These are phyloP conservation scores for Drechslerella stenobrocha DNA, from an alignment of 2,329 filamentous ascomycete genomes.

Conservation along the genomic window DNA sequence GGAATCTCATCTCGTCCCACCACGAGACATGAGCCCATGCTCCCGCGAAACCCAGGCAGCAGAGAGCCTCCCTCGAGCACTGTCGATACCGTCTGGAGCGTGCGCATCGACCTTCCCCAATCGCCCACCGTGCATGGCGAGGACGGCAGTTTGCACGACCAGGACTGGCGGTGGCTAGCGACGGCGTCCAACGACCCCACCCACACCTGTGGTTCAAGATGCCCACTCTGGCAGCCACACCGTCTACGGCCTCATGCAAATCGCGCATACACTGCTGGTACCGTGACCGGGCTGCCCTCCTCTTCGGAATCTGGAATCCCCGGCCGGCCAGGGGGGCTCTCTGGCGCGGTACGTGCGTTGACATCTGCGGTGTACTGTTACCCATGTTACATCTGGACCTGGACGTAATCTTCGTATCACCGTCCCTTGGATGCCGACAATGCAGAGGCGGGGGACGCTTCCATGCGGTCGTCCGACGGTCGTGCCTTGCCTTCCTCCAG, in stretches of 20 bases:
- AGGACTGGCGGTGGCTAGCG: background rate
- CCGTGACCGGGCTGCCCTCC: constrained; percentile 27
- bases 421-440: too few species aligned
- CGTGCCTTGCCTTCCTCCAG: constrained; percentile 14
- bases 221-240: background rate
- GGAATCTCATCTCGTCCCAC: constrained; percentile 38
- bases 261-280: constrained; percentile 48
- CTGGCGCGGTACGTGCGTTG: constrained; percentile 10
- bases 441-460: background rate
- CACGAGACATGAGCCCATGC: constrained; percentile 34
- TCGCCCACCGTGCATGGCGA: background rate
- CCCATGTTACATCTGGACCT: too few species aligned
- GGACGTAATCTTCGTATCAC: too few species aligned
- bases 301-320: constrained; percentile 2
- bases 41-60: background rate
- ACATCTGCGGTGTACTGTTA: constrained; percentile 48
- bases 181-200: background rate
- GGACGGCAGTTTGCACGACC: background rate
- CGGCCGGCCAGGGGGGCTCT: background rate
- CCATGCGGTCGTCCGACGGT: constrained; percentile 18
- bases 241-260: constrained; percentile 32
- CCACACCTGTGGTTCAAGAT: background rate
- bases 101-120: constrained; percentile 30
- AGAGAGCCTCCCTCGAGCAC: constrained; percentile 1
- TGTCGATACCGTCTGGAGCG: constrained; percentile 7